Conservation (phyloP, 2,329 filamentous ascomycete species). For the Penicillium hesseltinei region DNA sequence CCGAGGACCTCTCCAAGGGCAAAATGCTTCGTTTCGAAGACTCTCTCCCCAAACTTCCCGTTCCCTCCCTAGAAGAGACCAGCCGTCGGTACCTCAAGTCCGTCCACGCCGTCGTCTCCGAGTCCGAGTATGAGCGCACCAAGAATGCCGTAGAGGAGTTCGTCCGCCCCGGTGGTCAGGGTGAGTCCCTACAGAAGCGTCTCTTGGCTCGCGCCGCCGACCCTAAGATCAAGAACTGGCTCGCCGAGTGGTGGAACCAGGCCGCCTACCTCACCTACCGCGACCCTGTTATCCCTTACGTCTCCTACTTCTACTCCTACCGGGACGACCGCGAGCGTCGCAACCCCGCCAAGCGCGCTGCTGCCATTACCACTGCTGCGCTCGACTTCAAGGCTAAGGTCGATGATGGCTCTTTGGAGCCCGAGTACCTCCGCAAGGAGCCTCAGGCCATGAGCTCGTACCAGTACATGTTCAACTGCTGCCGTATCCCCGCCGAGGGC, state of each 20-base stretch:
- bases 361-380: slow-evolving; percentile 78
- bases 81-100: slow-evolving; percentile 65
- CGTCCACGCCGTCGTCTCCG: slow-evolving; percentile 61
- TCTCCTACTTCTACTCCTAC: slow-evolving; percentile 99
- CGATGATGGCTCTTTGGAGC: slow-evolving; percentile 77
- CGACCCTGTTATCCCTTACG: slow-evolving; percentile 94
- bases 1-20: slow-evolving; percentile 62
- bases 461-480: slow-evolving; percentile 98
- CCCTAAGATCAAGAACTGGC: slow-evolving; percentile 85
- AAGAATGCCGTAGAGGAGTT: slow-evolving; percentile 86
- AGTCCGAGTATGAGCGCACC: slow-evolving; percentile 58
- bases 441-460: slow-evolving; percentile 99
- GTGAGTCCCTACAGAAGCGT: slow-evolving; percentile 82
- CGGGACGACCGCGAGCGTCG: slow-evolving; percentile 85
- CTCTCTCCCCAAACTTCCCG: slow-evolving; percentile 61
- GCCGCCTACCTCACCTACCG: slow-evolving; percentile 89
- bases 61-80: slow-evolving; percentile 64
- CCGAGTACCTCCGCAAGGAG: slow-evolving; percentile 97
- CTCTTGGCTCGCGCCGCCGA: slow-evolving; percentile 76
- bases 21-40: slow-evolving; percentile 66
- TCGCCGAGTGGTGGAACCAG: slow-evolving; percentile 98
- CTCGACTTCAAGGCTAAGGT: slow-evolving; percentile 96
- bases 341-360: slow-evolving; percentile 87
- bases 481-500: slow-evolving; percentile 77
- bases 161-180: slow-evolving; percentile 78